Percentiles rank a stretch among this genome's conserved stretches.
These are phyloP conservation scores for Emmonsiellopsis sp. DNA, from an alignment of 2,329 filamentous ascomycete species.

Conservation along the genomic window DNA sequence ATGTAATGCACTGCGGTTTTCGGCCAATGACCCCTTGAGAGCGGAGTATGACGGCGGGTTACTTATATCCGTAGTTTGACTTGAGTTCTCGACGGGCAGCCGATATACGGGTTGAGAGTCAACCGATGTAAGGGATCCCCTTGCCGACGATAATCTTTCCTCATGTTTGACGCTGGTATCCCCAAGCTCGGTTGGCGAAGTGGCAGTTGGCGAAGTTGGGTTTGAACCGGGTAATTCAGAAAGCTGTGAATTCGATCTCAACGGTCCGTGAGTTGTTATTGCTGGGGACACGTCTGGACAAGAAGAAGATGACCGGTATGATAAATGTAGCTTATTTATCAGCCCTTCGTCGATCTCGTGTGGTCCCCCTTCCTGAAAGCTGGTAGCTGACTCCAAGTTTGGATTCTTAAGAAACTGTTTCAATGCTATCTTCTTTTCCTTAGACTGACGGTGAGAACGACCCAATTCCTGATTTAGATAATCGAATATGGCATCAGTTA, in stretches of 20 bases:
- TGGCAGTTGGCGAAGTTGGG: too few species aligned
- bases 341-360: not conserved
- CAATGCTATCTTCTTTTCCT: not conserved
- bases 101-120: not conserved
- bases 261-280: not conserved
- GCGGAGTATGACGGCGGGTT: too few species aligned
- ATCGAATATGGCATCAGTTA: too few species aligned
- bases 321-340: not conserved
- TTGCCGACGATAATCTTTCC: not conserved
- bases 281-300: not conserved
- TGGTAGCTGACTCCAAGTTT: not conserved
- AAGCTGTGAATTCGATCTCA: too few species aligned
- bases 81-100: not conserved
- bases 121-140: not conserved
- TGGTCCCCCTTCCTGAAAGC: not conserved
- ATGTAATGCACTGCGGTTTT: not conserved
- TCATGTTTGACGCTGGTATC: not conserved
- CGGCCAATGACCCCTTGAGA: not conserved
- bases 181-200: not conserved
- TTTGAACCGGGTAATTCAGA: not conserved
- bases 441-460: too few species aligned
- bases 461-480: too few species aligned
- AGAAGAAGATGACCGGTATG: not conserved
- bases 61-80: not conserved
- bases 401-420: not conserved